These are phyloP conservation scores for Coleophoma crateriformis DNA, from an alignment of 2,329 filamentous ascomycete species.

Conservation along the genomic window DNA sequence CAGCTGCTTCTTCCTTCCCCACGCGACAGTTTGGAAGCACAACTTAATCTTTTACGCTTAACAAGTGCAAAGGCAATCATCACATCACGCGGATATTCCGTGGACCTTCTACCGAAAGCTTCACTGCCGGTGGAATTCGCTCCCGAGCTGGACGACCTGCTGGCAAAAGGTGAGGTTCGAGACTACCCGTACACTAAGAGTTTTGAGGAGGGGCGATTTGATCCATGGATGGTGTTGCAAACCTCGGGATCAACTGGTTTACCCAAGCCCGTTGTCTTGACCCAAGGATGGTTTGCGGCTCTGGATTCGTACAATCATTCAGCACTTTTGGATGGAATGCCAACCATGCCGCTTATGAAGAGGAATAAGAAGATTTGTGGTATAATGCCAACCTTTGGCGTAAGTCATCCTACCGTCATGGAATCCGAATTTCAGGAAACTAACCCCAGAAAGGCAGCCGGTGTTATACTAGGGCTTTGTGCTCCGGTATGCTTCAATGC, in stretches of 20 bases:
- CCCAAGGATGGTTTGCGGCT: constrained; percentile 15
- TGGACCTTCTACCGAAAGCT: background rate
- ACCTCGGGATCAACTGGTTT: constrained; percentile 36
- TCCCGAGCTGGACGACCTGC: background rate
- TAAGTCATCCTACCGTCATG: too few relatives aligned
- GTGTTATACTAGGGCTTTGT: too few relatives aligned
- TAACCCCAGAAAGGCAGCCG: too few relatives aligned
- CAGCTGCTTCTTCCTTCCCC: background rate
- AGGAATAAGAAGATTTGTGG: too few relatives aligned
- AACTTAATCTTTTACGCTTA: background rate
- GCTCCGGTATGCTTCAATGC: too few relatives aligned
- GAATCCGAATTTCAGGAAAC: too few relatives aligned
- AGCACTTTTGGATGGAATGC: too few relatives aligned
- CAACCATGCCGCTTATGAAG: too few relatives aligned
- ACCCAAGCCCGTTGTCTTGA: constrained; percentile 32
- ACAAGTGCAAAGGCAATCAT: background rate
- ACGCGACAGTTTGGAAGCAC: background rate
- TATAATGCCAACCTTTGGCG: too few relatives aligned
- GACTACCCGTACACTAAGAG: constrained; percentile 21
- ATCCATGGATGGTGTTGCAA: constrained; percentile 33
- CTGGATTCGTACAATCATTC: too few relatives aligned
- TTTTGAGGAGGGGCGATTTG: constrained; percentile 25
- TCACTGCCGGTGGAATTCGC: background rate
- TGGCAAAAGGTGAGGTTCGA: background rate
- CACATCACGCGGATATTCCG: background rate